Conservation (phyloP, 2,329 filamentous ascomycete species). For the Trichoderma aggressivum region DNA sequence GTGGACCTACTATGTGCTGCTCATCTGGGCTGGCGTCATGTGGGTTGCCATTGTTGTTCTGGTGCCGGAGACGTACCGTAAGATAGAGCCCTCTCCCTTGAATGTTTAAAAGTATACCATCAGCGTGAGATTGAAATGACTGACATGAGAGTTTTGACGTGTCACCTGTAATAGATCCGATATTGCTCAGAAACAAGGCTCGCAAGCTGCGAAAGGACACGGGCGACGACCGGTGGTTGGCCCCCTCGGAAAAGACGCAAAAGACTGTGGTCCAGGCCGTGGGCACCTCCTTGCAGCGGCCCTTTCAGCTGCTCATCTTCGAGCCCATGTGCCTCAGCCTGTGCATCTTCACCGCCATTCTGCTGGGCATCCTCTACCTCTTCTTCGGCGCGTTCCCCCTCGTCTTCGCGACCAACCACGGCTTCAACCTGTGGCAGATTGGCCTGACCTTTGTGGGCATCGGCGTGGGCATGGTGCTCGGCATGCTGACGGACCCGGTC, state of each 20-base stretch:
- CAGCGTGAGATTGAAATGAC: too few relatives aligned
- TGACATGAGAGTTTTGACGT: too few relatives aligned
- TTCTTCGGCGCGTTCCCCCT: slow-evolving; percentile 88
- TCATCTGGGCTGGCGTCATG: slow-evolving; percentile 74
- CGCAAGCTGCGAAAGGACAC: slow-evolving; percentile 66
- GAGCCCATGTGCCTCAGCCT: slow-evolving; percentile 85
- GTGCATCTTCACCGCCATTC: slow-evolving; percentile 76
- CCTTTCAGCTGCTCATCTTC: slow-evolving; percentile 73
- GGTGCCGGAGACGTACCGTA: slow-evolving; percentile 84
- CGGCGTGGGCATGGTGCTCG: slow-evolving; percentile 63
- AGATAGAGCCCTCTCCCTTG: too few relatives aligned
- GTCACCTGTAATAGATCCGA: slow-evolving; percentile 48
- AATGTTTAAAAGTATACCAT: too few relatives aligned
- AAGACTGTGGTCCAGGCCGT: slow-evolving; percentile 64
- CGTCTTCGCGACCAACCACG: slow-evolving; percentile 71
- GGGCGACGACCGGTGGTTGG: slow-evolving; percentile 71
- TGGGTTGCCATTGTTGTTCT: slow-evolving; percentile 63
- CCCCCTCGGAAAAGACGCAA: slow-evolving; percentile 70
- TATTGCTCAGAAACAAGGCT: slow-evolving; percentile 72
- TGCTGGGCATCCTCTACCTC: slow-evolving; percentile 85
- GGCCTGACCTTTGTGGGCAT: slow-evolving; percentile 77
- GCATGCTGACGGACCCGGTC: slow-evolving; percentile 60
- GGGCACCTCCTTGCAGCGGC: slow-evolving; percentile 58
- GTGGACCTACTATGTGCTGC: slow-evolving; percentile 79
- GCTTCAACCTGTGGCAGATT: slow-evolving; percentile 73